These are phyloP conservation scores for Coemansia reversa DNA, from an alignment of 192 early-diverging fungal species.

Conservation along the genomic window DNA sequence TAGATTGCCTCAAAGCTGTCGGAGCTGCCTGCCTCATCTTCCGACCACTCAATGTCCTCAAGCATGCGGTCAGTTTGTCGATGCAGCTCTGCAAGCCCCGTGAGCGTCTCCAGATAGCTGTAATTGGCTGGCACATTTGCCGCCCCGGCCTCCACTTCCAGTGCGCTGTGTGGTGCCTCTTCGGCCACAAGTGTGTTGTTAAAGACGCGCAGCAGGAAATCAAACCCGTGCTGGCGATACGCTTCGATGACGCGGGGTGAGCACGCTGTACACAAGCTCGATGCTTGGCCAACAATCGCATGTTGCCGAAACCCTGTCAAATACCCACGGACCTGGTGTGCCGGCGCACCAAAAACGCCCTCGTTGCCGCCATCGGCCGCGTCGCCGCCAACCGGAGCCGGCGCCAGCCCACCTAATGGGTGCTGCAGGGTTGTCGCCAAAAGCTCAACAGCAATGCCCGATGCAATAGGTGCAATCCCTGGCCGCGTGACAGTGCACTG, in stretches of 20 bases:
- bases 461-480: slow-evolving; percentile 87
- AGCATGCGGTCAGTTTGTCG: slow-evolving; percentile 72
- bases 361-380: slow-evolving; percentile 15
- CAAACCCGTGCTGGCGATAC: slow-evolving; percentile 67
- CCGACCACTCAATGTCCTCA: slow-evolving; percentile 75
- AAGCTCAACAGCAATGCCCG: slow-evolving; percentile 87
- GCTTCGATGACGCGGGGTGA: slow-evolving; percentile 60
- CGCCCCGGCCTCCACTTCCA: slow-evolving; percentile 4
- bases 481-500: slow-evolving; percentile 98
- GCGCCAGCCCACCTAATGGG: slow-evolving; percentile 31
- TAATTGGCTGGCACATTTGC: slow-evolving; percentile 48
- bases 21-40: slow-evolving; percentile 52
- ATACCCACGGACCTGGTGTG: slow-evolving; percentile 96
- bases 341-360: slow-evolving; percentile 71
- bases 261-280: slow-evolving; percentile 90
- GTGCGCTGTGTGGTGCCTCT: slow-evolving; percentile 26
- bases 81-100: slow-evolving; percentile 79
- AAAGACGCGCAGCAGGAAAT: slow-evolving; percentile 75
- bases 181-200: slow-evolving; percentile 51
- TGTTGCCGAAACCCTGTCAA: slow-evolving; percentile 82
- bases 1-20: slow-evolving; percentile 41
- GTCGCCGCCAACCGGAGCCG: slow-evolving; percentile 27
- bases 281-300: slow-evolving; percentile 78
- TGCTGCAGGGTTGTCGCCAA: slow-evolving; percentile 87
- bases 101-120: slow-evolving; percentile 79